Base-by-base conservation (phyloP, 164 flowering plant species). In the Taxillus chinensis region DNA sequence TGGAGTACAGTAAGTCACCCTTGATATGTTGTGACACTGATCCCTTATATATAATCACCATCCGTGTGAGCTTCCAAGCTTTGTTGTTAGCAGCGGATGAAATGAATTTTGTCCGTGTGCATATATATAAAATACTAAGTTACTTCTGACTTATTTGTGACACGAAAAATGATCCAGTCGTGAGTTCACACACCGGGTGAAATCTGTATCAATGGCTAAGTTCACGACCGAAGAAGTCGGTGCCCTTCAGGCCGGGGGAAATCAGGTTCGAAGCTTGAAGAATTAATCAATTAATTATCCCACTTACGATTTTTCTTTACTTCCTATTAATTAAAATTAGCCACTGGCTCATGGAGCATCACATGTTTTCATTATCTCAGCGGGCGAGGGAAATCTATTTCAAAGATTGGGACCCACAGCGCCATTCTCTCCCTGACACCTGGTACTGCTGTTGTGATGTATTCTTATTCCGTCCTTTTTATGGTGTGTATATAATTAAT, bases 1-100 rank as follows among this genome's bases (percentile, higher is more conserved):
- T 60, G 96, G 92, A 59, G 67, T 87, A 8, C 96, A 90, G 96
- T 90, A 74, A 87, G 95, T 84, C 4, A 27, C 39, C 5, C 3
- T 48, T 48, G 13, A 27, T 27, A 27, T 27, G 27, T 27, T 27
- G 27, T 27, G 27, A 27, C 27, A 27, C 27, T 27, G 27, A 27
- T 27, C 27, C 27, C 27, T 2, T 27, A 27, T 27, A 27, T 27
- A 27, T 27, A 27, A 27, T 27, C 2, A 27, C 27, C 2, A 27
- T 27, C 27, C 27, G 27, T 27, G 27, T 27, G 27, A 27, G 27
- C 27, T 27, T 27, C 27, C 0, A 27, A 27, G 2, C 27, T 27
- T 27, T 27, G 27, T 27, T 27, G 2, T 27, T 27, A 27, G 27
- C 27, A 27, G 27, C 27, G 27, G 27, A 27, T 27, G 27, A 27